phyloP scores from a whole-genome alignment of 2,329 filamentous ascomycete species.

The Blastomyces silverae region DNA sequence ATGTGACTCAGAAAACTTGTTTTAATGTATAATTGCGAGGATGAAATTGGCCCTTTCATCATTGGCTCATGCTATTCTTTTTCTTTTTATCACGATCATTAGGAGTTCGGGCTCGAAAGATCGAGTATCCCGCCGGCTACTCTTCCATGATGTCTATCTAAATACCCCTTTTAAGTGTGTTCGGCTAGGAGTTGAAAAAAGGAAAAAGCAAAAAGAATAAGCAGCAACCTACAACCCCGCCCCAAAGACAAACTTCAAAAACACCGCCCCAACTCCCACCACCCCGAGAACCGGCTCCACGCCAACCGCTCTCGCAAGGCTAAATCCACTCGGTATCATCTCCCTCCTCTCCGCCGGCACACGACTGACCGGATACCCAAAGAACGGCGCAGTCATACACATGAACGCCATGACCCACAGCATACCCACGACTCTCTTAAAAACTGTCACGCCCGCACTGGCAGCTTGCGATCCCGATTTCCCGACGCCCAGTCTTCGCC shows the following conservation, averaged over 20 bases:
- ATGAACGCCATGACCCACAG: not conserved
- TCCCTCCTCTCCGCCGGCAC: not conserved
- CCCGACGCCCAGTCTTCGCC: conserved; percentile 14
- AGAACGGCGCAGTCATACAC: not conserved
- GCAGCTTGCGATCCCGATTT: not conserved
- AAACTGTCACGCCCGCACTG: not conserved
- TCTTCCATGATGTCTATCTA: not conserved
- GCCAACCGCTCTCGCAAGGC: not conserved
- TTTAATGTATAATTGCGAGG: not conserved
- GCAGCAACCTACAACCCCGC: not conserved
- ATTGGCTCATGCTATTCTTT: not conserved
- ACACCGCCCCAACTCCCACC: not conserved
- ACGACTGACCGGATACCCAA: conserved; percentile 3
- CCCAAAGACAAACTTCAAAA: not conserved
- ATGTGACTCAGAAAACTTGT: not conserved
- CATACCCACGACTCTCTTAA: conserved; percentile 6
- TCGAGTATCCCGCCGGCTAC: no score
- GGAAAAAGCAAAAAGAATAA: not conserved
- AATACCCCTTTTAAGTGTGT: not conserved
- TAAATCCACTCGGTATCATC: not conserved
- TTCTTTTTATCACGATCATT: not conserved
- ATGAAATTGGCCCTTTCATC: not conserved
- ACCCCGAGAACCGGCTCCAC: not conserved
- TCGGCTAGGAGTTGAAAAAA: no score
- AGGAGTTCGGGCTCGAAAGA: no score